These are phyloP conservation scores for Aspergillus novoparasiticus DNA, from an alignment of 2,329 filamentous ascomycete species.

Conservation along the genomic window DNA sequence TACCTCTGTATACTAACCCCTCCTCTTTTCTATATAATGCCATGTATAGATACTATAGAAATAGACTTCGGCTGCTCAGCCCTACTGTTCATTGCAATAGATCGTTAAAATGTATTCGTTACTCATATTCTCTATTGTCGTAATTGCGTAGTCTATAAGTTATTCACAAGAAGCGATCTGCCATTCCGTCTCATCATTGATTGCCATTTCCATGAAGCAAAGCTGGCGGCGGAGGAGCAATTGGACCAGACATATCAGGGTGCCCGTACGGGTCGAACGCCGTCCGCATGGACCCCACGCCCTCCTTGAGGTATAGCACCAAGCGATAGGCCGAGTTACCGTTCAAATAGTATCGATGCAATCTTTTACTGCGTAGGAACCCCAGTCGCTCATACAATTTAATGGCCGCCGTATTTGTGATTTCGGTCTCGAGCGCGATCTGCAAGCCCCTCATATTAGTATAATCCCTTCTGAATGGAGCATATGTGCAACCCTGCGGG, in stretches of 20 bases:
- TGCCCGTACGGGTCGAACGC: slow-evolving; percentile 36
- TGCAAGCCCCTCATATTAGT: slow-evolving; percentile 24
- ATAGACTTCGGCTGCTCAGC: not conserved
- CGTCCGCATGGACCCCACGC: slow-evolving; percentile 49
- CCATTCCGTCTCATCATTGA: slow-evolving; percentile 3
- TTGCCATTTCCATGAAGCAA: slow-evolving; percentile 29
- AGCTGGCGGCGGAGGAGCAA: slow-evolving; percentile 19
- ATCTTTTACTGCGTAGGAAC: slow-evolving; percentile 86
- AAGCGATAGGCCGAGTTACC: slow-evolving; percentile 92
- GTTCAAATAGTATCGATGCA: slow-evolving; percentile 95
- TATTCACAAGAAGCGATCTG: slow-evolving; percentile 2
- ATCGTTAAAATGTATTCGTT: not conserved
- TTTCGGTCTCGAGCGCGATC: slow-evolving; percentile 93
- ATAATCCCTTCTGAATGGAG: not conserved
- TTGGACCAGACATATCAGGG: slow-evolving; percentile 16
- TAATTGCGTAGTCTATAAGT: slow-evolving; percentile 4
- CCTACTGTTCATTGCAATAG: not conserved
- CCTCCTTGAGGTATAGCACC: slow-evolving; percentile 74
- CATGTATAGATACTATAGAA: not conserved
- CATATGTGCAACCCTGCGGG: not conserved
- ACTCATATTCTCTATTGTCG: slow-evolving; percentile 15
- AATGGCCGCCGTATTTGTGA: slow-evolving; percentile 86
- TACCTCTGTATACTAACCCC: slow-evolving; percentile 1
- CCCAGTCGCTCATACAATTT: slow-evolving; percentile 90
- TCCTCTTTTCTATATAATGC: slow-evolving; percentile 2